These are phyloP conservation scores for Saccharomyces kudriavzevii DNA, from an alignment of 805 yeast genomes.

Conservation along the genomic window DNA sequence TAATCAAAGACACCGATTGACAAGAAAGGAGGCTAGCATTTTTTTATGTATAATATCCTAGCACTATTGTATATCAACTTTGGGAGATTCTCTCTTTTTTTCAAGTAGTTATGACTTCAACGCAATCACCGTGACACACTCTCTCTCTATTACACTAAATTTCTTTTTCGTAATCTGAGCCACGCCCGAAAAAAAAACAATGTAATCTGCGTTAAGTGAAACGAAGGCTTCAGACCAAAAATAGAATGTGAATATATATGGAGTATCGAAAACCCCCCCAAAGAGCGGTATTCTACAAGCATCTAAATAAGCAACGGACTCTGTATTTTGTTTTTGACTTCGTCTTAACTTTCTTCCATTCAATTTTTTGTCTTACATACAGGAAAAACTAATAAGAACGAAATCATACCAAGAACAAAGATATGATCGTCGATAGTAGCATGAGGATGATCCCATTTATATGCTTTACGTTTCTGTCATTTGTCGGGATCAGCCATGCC, in stretches of 20 bases:
- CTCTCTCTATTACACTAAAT: not conserved
- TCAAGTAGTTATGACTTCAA: not conserved
- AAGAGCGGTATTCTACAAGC: not conserved
- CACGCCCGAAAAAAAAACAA: not conserved
- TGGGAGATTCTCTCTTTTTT: not conserved
- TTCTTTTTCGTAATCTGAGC: not conserved
- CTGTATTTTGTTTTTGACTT: not conserved
- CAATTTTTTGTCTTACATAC: not conserved
- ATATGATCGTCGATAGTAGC: not conserved
- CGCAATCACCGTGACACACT: not conserved
- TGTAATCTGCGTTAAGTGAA: not conserved
- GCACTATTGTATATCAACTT: not conserved
- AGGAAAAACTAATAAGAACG: not conserved
- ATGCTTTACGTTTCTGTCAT: not conserved
- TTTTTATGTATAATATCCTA: not conserved
- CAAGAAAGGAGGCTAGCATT: not conserved
- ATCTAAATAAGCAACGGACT: not conserved
- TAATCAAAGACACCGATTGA: not conserved
- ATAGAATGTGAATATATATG: not conserved
- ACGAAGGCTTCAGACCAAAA: not conserved
- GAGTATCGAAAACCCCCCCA: too few relatives aligned
- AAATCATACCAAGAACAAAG: not conserved
- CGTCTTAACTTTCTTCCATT: not conserved
- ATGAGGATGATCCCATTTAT: not conserved
- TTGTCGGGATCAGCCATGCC: conserved; percentile 11